Conservation (phyloP, 2,329 filamentous ascomycete species). For the Fusarium pininemorale region DNA sequence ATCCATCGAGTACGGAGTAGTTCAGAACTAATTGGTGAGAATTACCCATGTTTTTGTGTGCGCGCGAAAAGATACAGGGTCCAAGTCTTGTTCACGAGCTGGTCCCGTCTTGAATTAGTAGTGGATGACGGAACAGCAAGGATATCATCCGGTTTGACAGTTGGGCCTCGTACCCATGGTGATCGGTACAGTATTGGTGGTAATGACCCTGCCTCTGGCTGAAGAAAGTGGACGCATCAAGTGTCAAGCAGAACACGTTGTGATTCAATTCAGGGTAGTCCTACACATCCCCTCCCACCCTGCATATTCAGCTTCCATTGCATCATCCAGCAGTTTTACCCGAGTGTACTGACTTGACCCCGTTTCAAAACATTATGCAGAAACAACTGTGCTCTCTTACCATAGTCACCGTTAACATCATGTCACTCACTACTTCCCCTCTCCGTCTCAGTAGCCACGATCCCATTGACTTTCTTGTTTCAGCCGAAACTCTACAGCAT, state of each 20-base stretch:
- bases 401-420: slow-evolving; percentile 18
- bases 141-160: slow-evolving; percentile 31
- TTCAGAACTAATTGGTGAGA: slow-evolving; percentile 5
- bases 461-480: not conserved
- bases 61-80: slow-evolving; percentile 29
- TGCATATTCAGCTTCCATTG: slow-evolving; percentile 22
- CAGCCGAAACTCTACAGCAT: slow-evolving; percentile 5
- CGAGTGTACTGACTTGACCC: not conserved
- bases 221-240: not conserved
- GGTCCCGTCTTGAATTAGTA: slow-evolving; percentile 27
- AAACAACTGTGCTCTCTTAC: not conserved
- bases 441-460: not conserved
- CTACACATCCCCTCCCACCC: not conserved
- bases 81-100: slow-evolving; percentile 36
- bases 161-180: slow-evolving; percentile 4
- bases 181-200: not conserved
- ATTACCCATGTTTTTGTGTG: slow-evolving; percentile 15
- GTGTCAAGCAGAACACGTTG: slow-evolving; percentile 12
- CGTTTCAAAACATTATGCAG: slow-evolving; percentile 5
- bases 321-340: not conserved
- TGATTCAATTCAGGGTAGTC: slow-evolving; percentile 19
- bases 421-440: not conserved
- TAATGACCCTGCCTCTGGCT: not conserved
- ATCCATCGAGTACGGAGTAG: not conserved
- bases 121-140: slow-evolving; percentile 33